A percentile compares a stretch with the other conserved stretches of the same genome.
phyloP scores from a whole-genome alignment of 495 filamentous ascomycete genomes.

The Aspergillus ostianus region DNA sequence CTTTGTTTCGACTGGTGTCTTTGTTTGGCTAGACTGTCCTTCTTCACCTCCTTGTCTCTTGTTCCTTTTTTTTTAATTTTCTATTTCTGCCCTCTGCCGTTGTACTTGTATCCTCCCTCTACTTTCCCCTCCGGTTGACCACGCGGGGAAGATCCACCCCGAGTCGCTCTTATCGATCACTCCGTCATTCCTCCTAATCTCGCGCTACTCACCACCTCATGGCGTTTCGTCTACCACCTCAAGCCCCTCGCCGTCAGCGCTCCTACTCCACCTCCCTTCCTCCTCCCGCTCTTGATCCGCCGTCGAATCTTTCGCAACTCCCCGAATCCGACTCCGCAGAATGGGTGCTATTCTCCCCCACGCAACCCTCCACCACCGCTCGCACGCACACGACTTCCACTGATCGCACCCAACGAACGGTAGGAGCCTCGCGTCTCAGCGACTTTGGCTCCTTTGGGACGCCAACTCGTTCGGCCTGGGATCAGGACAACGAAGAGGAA shows the following conservation, averaged over 20 bases:
- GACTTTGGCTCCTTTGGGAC: conserved; percentile 84
- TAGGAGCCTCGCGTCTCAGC: conserved; percentile 71
- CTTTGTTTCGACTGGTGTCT: not conserved
- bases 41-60: conserved; percentile 2
- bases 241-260: conserved; percentile 58
- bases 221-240: conserved; percentile 81
- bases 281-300: conserved; percentile 35
- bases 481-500: conserved; percentile 49
- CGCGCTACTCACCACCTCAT: conserved; percentile 42
- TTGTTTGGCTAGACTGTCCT: not conserved
- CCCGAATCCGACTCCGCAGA: conserved; percentile 71
- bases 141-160: conserved; percentile 28
- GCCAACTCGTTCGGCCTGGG: conserved; percentile 48
- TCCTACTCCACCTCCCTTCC: conserved; percentile 51
- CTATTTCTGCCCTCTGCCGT: not conserved
- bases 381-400: conserved; percentile 71
- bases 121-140: no score
- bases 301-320: conserved; percentile 36
- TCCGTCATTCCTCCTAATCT: conserved; percentile 14
- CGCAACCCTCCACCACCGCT: conserved; percentile 55
- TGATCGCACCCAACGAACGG: conserved; percentile 67
- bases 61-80: conserved; percentile 4
- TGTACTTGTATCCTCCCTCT: not conserved
- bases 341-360: conserved; percentile 94
- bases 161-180: conserved; percentile 5